Evolutionary conservation across 2,329 filamentous ascomycete species (phyloP).

Genomic region (Juglanconis juglandina): DNA sequence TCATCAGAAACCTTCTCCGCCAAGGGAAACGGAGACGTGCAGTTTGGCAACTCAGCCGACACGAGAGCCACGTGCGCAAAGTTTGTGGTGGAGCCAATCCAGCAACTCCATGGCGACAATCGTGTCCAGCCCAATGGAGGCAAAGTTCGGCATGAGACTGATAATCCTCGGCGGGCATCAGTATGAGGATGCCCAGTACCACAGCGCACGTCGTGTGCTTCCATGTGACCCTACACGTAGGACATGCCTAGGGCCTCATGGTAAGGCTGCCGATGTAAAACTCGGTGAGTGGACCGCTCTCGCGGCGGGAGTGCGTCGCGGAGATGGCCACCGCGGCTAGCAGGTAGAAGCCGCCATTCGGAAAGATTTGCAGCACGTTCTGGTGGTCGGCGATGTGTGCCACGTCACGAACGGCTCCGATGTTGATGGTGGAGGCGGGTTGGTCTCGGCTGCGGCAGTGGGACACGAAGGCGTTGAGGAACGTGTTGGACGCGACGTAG

Average conservation of each 20-base stretch:
- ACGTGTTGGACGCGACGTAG: constrained; percentile 35
- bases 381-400: constrained; percentile 26
- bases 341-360: constrained; percentile 21
- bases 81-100: neutral
- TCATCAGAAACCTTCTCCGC: neutral
- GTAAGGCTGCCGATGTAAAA: neutral
- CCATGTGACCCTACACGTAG: neutral
- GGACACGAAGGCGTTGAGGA: constrained; percentile 30
- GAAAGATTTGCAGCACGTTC: constrained; percentile 21
- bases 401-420: constrained; percentile 29
- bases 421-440: constrained; percentile 32
- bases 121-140: neutral
- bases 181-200: neutral
- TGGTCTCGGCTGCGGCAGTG: constrained; percentile 28
- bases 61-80: neutral
- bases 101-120: neutral
- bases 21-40: neutral
- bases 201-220: neutral
- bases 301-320: neutral
- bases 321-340: constrained; percentile 12
- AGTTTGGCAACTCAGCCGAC: neutral
- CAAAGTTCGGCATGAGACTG: neutral
- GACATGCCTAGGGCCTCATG: neutral
- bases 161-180: neutral
- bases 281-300: neutral